Percentiles rank a stretch among this genome's conserved stretches.
Evolutionary conservation across 1,139 yeast genomes (phyloP).

Genomic region (Candida dubliniensis): DNA sequence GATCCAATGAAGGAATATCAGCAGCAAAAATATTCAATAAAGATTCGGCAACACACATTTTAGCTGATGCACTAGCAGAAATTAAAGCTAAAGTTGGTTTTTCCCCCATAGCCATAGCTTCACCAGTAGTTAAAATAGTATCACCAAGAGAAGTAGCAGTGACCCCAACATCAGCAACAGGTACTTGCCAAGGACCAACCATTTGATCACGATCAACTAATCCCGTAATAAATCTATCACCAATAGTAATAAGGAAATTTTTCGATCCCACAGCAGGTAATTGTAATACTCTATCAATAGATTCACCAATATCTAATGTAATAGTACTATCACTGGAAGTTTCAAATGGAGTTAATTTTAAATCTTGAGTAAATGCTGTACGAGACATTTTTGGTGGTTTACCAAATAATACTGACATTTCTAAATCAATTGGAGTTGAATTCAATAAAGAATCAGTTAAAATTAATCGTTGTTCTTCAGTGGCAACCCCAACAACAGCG

Average conservation of each 20-base stretch:
- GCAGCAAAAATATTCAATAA: conserved; percentile 88
- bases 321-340: conserved; percentile 18
- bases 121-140: conserved; percentile 73
- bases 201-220: conserved; percentile 96
- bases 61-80: conserved; percentile 94
- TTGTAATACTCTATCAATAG: conserved; percentile 78
- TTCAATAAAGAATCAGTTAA: conserved; percentile 76
- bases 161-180: conserved; percentile 99
- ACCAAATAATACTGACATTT: conserved; percentile 95
- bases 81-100: conserved; percentile 89
- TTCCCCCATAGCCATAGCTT: conserved; percentile 97
- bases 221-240: conserved; percentile 96
- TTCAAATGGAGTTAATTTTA: conserved; percentile 51
- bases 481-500: conserved; percentile 95
- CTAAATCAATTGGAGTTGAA: conserved; percentile 89
- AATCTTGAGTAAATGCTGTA: conserved; percentile 63
- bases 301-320: conserved; percentile 56
- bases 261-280: conserved; percentile 96
- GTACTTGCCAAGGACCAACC: conserved; percentile 99
- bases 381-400: conserved; percentile 96
- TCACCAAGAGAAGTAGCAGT: conserved; percentile 89
- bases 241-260: conserved; percentile 91
- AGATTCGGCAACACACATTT: conserved; percentile 95
- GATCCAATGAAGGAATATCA: conserved; percentile 71
- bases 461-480: conserved; percentile 78